Evolutionary conservation across 2,329 filamentous ascomycete genomes (phyloP).

Genomic region (Phyllosticta capitalensis): DNA sequence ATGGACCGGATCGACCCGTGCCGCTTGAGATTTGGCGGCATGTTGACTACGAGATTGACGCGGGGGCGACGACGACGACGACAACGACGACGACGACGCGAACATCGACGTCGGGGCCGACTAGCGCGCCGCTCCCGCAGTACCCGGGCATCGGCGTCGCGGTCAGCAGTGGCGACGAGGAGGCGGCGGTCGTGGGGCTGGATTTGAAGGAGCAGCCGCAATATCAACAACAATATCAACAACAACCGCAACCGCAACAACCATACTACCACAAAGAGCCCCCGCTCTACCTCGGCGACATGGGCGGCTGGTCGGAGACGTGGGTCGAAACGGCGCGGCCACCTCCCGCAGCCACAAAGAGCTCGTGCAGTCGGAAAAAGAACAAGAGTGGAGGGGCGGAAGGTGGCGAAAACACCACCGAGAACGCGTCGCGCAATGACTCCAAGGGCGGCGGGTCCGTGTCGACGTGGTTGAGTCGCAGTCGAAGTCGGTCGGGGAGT

Average conservation of each 20-base stretch:
- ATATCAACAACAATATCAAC: too few relatives aligned
- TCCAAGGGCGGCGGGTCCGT: neutral
- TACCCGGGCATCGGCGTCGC: neutral
- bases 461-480: neutral
- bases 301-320: neutral
- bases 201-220: neutral
- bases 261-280: neutral
- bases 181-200: neutral
- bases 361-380: neutral
- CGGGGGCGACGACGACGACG: neutral
- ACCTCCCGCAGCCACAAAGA: neutral
- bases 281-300: neutral
- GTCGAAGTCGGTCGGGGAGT: neutral
- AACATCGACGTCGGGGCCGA: neutral
- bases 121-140: neutral
- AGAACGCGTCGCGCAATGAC: neutral
- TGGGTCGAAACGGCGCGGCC: neutral
- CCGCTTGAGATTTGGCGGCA: conserved; percentile 11
- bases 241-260: too few relatives aligned
- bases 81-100: neutral
- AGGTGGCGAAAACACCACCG: neutral
- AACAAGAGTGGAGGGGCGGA: neutral
- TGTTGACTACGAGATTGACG: conserved; percentile 11
- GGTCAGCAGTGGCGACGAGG: neutral
- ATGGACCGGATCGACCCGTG: neutral